Evolutionary conservation across 148 eudicot genomes (phyloP).

Genomic region (Silene latifolia): DNA sequence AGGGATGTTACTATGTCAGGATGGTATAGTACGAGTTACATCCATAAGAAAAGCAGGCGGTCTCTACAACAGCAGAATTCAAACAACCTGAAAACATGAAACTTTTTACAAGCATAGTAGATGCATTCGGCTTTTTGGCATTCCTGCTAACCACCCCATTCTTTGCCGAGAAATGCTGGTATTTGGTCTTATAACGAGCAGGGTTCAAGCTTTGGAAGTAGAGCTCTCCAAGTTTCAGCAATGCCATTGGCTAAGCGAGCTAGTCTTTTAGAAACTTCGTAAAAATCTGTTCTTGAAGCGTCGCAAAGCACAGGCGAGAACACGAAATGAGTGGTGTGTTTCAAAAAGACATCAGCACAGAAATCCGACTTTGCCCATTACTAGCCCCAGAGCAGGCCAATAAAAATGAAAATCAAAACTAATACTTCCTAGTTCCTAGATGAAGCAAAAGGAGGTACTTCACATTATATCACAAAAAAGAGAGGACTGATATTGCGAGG

Average conservation of each 20-base stretch:
- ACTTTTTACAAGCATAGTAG: conserved; percentile 18
- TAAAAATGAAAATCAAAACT: too few species aligned
- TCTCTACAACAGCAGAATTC: conserved; percentile 1
- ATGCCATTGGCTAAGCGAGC: conserved; percentile 70
- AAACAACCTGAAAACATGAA: neutral
- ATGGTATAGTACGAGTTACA: too few species aligned
- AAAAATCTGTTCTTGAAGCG: conserved; percentile 96
- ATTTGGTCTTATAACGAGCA: conserved; percentile 44
- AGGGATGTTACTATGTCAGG: too few species aligned
- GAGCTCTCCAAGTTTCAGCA: conserved; percentile 90
- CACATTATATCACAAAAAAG: too few species aligned
- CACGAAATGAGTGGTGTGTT: too few species aligned
- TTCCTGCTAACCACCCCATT: conserved; percentile 24
- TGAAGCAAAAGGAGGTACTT: too few species aligned
- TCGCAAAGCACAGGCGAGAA: conserved; percentile 16
- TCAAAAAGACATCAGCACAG: too few species aligned
- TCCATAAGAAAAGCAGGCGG: too few species aligned
- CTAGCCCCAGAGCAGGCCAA: too few species aligned
- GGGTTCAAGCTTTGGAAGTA: conserved; percentile 88
- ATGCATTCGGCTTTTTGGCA: conserved; percentile 19
- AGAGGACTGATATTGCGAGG: too few species aligned
- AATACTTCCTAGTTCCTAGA: too few species aligned
- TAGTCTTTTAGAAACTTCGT: conserved; percentile 93
- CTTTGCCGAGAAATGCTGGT: neutral
- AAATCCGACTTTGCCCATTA: too few species aligned